These are phyloP conservation scores for Trichosporon ovoides DNA, from an alignment of 1,284 basidiomycete species.

Conservation along the genomic window DNA sequence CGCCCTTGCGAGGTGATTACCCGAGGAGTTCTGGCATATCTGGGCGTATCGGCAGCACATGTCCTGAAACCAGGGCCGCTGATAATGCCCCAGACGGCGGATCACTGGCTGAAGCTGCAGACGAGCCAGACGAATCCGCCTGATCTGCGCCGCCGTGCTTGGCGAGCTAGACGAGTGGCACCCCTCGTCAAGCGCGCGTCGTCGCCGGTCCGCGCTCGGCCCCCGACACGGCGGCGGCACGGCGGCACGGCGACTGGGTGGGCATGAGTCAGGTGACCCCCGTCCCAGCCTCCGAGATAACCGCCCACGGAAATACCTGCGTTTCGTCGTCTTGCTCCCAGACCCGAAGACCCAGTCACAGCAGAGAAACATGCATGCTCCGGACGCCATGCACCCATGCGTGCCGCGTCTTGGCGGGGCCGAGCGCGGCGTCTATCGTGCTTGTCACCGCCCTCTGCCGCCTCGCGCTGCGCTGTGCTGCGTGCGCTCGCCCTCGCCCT, in stretches of 20 bases:
- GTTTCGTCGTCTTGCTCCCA: no score
- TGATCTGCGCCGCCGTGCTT: background rate
- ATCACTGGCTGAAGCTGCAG: background rate
- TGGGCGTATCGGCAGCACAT: background rate
- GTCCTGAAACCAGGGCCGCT: background rate
- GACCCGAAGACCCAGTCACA: no score
- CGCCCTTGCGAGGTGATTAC: no score
- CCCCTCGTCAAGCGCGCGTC: background rate
- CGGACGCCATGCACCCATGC: no score
- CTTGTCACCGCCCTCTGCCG: no score
- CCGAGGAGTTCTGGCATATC: no score
- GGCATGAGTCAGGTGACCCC: background rate
- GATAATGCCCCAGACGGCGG: background rate
- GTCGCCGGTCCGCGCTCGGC: background rate
- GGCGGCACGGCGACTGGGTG: background rate
- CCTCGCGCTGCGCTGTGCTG: no score
- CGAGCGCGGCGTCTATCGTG: no score
- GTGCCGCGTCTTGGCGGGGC: no score
- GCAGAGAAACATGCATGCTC: no score
- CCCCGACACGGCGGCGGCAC: background rate
- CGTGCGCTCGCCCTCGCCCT: no score
- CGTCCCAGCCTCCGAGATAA: background rate
- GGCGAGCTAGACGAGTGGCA: background rate
- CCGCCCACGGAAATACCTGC: background rate
- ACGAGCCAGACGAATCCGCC: conserved; percentile 2